Conservation (phyloP, 352 stramenopile genomes). For the Pythium plurisporium region DNA sequence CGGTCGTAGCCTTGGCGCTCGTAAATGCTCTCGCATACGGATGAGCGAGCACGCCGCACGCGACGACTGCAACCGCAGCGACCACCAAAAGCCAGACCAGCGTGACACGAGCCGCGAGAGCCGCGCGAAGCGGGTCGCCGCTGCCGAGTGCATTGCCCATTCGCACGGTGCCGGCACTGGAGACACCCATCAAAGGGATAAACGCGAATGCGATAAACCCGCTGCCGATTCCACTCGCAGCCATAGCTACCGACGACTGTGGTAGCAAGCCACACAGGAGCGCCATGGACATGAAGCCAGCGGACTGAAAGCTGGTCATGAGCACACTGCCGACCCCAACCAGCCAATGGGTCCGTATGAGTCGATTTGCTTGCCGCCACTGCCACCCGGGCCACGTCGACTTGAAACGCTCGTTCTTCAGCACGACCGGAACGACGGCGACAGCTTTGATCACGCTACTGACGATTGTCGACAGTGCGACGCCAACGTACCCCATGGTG, state of each 20-base stretch:
- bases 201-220: constrained; percentile 41
- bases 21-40: constrained; percentile 42
- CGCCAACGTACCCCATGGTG: constrained; percentile 32
- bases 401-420: constrained; percentile 27
- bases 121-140: constrained; percentile 34
- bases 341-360: constrained; percentile 6
- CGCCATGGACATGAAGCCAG: constrained; percentile 39
- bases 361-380: constrained; percentile 12
- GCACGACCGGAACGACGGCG: constrained; percentile 25
- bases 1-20: constrained; percentile 25
- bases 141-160: constrained; percentile 57
- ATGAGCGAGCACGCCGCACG: constrained; percentile 27
- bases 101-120: constrained; percentile 17
- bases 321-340: constrained; percentile 40
- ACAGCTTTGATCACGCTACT: constrained; percentile 29
- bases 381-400: constrained; percentile 31
- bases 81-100: constrained; percentile 30
- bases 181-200: constrained; percentile 48
- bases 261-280: constrained; percentile 51
- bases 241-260: constrained; percentile 43
- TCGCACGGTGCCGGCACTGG: constrained; percentile 45
- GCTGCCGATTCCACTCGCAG: constrained; percentile 51
- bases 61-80: constrained; percentile 24
- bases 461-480: constrained; percentile 29
- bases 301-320: constrained; percentile 48